These are phyloP conservation scores for Corynascus novoguineensis DNA, from an alignment of 495 filamentous ascomycete species.

Conservation along the genomic window DNA sequence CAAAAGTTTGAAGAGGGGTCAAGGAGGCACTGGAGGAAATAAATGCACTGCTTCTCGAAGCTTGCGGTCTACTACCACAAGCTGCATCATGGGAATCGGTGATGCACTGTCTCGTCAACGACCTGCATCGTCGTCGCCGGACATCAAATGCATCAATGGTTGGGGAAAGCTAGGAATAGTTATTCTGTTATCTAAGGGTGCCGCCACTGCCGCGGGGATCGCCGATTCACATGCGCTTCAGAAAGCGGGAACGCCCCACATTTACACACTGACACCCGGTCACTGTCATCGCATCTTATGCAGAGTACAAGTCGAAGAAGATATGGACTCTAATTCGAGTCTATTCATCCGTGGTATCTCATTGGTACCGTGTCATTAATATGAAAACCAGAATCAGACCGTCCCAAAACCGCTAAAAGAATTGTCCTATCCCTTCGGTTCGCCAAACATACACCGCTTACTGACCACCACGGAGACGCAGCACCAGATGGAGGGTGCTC, in stretches of 20 bases:
- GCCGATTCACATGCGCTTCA: neutral
- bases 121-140: no score
- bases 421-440: constrained; percentile 4
- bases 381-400: constrained; percentile 4
- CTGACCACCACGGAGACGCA: constrained; percentile 81
- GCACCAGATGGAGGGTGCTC: constrained; percentile 79
- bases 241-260: neutral
- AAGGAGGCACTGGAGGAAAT: constrained; percentile 19
- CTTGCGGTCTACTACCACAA: neutral
- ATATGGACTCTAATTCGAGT: constrained; percentile 2
- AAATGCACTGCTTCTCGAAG: constrained; percentile 13
- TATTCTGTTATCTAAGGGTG: neutral
- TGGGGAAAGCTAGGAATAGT: neutral
- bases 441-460: constrained; percentile 35
- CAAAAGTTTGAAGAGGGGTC: constrained; percentile 1
- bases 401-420: constrained; percentile 17
- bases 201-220: neutral
- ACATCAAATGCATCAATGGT: no score
- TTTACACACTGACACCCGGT: no score
- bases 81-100: constrained; percentile 1
- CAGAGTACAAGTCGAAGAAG: neutral
- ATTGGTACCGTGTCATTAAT: constrained; percentile 8
- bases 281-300: neutral
- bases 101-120: neutral
- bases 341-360: constrained; percentile 10